These are phyloP conservation scores for Apiospora hydei DNA, from an alignment of 2,329 filamentous ascomycete species.

Conservation along the genomic window DNA sequence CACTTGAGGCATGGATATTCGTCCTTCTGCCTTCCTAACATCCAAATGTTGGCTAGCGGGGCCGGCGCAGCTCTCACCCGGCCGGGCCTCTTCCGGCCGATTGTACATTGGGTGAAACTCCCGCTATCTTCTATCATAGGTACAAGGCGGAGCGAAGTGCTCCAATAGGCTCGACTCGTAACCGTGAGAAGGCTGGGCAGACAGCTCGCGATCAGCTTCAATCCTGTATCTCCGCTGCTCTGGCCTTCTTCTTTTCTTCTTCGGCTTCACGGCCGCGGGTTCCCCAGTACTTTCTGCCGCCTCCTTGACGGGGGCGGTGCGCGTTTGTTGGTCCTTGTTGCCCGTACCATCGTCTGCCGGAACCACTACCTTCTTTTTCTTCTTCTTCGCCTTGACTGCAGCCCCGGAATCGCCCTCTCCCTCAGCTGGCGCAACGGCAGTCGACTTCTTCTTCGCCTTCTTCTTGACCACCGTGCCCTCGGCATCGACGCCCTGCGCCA, in stretches of 20 bases:
- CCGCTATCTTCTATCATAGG: neutral
- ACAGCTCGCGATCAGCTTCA: neutral
- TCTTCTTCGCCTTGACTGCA: constrained; percentile 53
- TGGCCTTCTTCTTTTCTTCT: constrained; percentile 59
- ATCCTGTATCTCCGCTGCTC: constrained; percentile 39
- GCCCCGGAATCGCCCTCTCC: constrained; percentile 22
- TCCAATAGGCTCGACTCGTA: too few relatives aligned
- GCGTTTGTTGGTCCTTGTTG: constrained; percentile 31
- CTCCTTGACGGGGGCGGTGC: constrained; percentile 30
- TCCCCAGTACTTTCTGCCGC: constrained; percentile 24
- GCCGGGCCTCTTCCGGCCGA: neutral
- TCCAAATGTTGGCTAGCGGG: neutral
- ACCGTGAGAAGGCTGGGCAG: neutral
- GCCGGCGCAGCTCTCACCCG: neutral
- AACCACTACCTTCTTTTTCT: constrained; percentile 56
- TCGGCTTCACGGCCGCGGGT: constrained; percentile 45
- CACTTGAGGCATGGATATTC: neutral
- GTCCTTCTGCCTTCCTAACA: neutral
- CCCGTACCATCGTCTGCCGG: constrained; percentile 36
- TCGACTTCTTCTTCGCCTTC: constrained; percentile 69
- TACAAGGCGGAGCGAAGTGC: neutral
- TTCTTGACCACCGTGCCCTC: constrained; percentile 72
- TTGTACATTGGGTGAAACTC: neutral
- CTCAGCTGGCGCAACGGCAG: constrained; percentile 26
- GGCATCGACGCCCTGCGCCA: constrained; percentile 70